These are phyloP conservation scores for Fusarium transvaalense DNA, from an alignment of 2,329 filamentous ascomycete genomes.

Conservation along the genomic window DNA sequence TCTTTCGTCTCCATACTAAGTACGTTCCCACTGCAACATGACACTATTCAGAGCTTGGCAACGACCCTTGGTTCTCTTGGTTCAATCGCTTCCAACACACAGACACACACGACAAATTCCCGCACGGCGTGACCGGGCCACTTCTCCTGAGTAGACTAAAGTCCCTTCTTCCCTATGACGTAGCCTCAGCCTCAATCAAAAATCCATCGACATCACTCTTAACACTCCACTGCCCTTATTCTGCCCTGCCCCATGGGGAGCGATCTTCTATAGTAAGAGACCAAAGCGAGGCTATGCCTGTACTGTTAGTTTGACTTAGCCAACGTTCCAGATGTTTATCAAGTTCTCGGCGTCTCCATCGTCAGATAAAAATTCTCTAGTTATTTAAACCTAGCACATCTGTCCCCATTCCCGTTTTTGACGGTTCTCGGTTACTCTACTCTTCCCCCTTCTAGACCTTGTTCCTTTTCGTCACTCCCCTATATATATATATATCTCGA, in stretches of 20 bases:
- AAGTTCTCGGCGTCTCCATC: slow-evolving; percentile 4
- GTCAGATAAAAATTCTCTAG: neutral
- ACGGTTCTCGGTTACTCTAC: slow-evolving; percentile 3
- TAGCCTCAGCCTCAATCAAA: slow-evolving; percentile 5
- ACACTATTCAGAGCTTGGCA: slow-evolving; percentile 17
- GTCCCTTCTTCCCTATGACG: neutral
- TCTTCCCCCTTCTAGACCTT: neutral
- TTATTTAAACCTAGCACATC: neutral
- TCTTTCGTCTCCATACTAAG: neutral
- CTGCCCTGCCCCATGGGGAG: slow-evolving; percentile 35
- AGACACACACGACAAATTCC: neutral
- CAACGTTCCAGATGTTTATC: neutral
- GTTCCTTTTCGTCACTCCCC: neutral
- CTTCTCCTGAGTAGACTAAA: neutral
- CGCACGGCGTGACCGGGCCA: slow-evolving; percentile 6
- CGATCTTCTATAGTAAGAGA: neutral
- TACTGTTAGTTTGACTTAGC: neutral
- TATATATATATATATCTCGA: neutral
- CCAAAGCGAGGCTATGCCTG: slow-evolving; percentile 11
- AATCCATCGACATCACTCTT: neutral
- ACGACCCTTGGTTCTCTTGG: slow-evolving; percentile 1
- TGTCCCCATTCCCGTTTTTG: slow-evolving; percentile 3
- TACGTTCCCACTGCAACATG: slow-evolving; percentile 20
- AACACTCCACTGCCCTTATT: slow-evolving; percentile 26
- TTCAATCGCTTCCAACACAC: neutral